These are phyloP conservation scores for Kwoniella shivajii DNA, from an alignment of 1,284 basidiomycete genomes.

Conservation along the genomic window DNA sequence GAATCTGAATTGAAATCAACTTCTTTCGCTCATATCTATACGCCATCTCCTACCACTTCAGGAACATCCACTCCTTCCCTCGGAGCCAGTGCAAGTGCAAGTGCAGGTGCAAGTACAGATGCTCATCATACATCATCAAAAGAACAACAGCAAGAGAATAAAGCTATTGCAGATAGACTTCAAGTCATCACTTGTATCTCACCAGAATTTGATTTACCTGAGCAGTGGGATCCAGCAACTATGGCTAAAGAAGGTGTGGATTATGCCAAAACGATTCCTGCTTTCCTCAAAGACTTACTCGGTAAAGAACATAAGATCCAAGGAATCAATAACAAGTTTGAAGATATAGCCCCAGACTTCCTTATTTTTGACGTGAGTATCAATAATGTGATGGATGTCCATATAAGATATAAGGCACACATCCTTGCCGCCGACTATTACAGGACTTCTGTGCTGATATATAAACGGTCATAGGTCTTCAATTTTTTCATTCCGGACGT, in stretches of 20 bases:
- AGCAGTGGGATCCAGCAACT: not conserved
- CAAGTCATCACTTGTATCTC: constrained; percentile 10
- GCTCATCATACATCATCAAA: not conserved
- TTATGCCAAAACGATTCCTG: constrained; percentile 18
- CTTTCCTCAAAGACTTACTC: constrained; percentile 12
- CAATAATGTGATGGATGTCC: no score
- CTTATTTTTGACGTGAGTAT: constrained; percentile 28
- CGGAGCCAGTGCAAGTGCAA: no score
- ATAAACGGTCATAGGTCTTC: constrained; percentile 22
- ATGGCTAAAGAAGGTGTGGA: constrained; percentile 20
- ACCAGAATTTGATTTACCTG: not conserved
- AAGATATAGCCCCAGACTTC: constrained; percentile 14
- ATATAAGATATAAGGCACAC: no score
- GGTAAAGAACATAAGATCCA: not conserved
- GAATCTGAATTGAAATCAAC: constrained; percentile 17
- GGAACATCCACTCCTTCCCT: not conserved
- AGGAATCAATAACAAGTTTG: constrained; percentile 20
- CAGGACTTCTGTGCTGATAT: no score
- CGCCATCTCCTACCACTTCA: not conserved
- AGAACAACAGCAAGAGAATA: not conserved
- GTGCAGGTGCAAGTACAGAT: not conserved
- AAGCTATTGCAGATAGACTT: constrained; percentile 6
- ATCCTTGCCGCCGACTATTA: not conserved
- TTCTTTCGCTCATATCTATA: constrained; percentile 4
- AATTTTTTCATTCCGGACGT: constrained; percentile 22